Base-by-base conservation (phyloP, 139 green algal genomes). In the Picochlorum sp. region DNA sequence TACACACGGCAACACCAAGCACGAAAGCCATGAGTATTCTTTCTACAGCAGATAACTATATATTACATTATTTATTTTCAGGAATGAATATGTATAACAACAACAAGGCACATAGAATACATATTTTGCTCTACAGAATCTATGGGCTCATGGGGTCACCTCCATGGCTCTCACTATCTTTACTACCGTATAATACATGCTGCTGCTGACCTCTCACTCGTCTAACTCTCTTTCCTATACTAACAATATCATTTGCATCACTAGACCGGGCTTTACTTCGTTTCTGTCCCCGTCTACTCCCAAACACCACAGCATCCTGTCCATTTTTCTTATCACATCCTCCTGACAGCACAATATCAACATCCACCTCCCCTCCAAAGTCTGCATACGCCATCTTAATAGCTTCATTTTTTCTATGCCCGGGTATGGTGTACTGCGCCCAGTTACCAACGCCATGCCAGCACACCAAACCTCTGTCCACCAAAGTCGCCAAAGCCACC, bases 1-100 rank as follows among this genome's bases (percentile, higher is more conserved):
- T 97, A 89, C 72, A 88, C 85, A 4, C 57, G 77, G 31, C 87
- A 93, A 70, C 16, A 31, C 10, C 58, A 41, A 41, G 34, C 34
- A 41, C 34, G 34, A 41, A 3, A 41, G 3, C 10, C 58, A 49
- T 28, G 18, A 50, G 8, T 58, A 28, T 28, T 13, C 34, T 47
- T 45, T 45, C 5, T 49, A 8, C 11, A 24, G 23, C 20, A 49
- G 57, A 51, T 45, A 5, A 45, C 21, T n/a, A 16, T 23, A 26
- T 24, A 45, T 24, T 64, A 49, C 21, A 45, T 20, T 45, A 49
- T 50, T 24, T 24, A 38, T 38, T 54, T 49, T 14, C 21, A 41
- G 20, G 8, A 11, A 41, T 41, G 34, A 41, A 41, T 41, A 41
- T 41, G 8, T 6, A 41, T 11, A 41, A 11, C 34, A 41, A 41